phyloP scores from a whole-genome alignment of 2,329 filamentous ascomycete genomes.

The Pestalotiopsis sp. region DNA sequence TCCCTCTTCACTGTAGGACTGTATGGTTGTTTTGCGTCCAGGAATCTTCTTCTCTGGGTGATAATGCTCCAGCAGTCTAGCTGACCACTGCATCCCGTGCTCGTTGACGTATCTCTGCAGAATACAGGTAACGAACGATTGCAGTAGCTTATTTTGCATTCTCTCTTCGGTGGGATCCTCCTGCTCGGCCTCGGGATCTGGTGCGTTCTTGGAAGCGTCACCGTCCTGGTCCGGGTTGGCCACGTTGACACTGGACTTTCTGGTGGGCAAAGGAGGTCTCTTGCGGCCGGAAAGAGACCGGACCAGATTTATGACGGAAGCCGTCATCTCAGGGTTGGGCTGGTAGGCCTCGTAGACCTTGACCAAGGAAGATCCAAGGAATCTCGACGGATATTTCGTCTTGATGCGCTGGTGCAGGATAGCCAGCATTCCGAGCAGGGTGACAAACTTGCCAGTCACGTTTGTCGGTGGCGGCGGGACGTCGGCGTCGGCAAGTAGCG shows the following conservation, averaged over 20 bases:
- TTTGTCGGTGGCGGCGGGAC: conserved; percentile 25
- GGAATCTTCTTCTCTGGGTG: conserved; percentile 65
- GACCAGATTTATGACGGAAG: conserved; percentile 70
- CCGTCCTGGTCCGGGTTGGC: conserved; percentile 58
- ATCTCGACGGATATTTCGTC: conserved; percentile 77
- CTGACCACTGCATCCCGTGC: conserved; percentile 62
- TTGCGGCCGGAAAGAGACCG: conserved; percentile 69
- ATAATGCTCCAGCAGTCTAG: conserved; percentile 68
- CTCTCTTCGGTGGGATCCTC: conserved; percentile 58
- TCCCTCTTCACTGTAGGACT: conserved; percentile 66
- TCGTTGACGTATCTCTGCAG: conserved; percentile 72
- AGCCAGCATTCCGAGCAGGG: conserved; percentile 70
- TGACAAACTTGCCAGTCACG: conserved; percentile 59
- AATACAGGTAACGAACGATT: conserved; percentile 77
- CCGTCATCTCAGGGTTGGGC: conserved; percentile 67
- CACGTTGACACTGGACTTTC: conserved; percentile 59
- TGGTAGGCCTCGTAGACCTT: conserved; percentile 69
- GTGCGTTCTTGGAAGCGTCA: conserved; percentile 56
- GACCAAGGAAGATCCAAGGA: conserved; percentile 75
- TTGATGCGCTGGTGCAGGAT: conserved; percentile 75
- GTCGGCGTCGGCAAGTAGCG: conserved; percentile 30
- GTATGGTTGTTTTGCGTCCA: conserved; percentile 60
- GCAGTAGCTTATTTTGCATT: conserved; percentile 66
- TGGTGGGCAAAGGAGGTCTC: conserved; percentile 61
- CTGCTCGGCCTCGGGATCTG: conserved; percentile 63